phyloP scores from a whole-genome alignment of 2,329 filamentous ascomycete species.

The Cryphonectria nitschkei region DNA sequence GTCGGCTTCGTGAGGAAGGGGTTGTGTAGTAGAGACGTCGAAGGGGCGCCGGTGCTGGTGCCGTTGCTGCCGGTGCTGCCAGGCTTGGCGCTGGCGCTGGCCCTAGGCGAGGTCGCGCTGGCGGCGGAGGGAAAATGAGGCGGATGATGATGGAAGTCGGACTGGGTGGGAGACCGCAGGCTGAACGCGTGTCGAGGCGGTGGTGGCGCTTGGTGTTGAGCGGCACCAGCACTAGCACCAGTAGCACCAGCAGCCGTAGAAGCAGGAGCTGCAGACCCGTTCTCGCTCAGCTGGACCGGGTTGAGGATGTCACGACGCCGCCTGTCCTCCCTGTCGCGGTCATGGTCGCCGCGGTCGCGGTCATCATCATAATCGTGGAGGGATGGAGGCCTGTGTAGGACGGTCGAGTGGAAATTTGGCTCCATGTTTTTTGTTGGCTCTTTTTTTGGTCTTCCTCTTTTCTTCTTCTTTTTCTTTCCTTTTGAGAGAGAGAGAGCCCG shows the following conservation, averaged over 20 bases:
- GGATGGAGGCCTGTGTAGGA: conserved; percentile 51
- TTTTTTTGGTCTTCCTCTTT: not conserved
- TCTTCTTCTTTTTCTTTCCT: not conserved
- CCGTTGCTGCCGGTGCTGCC: conserved; percentile 34
- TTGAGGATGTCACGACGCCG: conserved; percentile 54
- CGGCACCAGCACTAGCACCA: conserved; percentile 5
- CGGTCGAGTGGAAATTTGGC: conserved; percentile 53
- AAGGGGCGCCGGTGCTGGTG: conserved; percentile 33
- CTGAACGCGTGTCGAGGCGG: conserved; percentile 50
- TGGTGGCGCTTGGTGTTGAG: conserved; percentile 27
- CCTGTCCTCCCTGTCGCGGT: conserved; percentile 33
- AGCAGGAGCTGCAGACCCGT: conserved; percentile 13
- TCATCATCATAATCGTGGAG: conserved; percentile 45
- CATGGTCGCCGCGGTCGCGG: conserved; percentile 36
- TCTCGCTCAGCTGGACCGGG: conserved; percentile 35
- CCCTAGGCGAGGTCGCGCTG: conserved; percentile 35
- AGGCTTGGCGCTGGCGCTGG: conserved; percentile 32
- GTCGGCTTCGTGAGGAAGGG: conserved; percentile 27
- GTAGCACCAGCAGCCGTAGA: conserved; percentile 4
- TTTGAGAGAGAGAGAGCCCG: not conserved
- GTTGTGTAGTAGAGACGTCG: conserved; percentile 30
- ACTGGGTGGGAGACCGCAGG: conserved; percentile 53
- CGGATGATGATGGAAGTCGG: conserved; percentile 41
- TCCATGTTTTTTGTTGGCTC: conserved; percentile 42
- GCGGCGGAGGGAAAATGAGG: conserved; percentile 36